Percentiles rank a stretch among this genome's conserved stretches.
These are phyloP conservation scores for Phialophora tarda DNA, from an alignment of 2,329 filamentous ascomycete species.

Conservation along the genomic window DNA sequence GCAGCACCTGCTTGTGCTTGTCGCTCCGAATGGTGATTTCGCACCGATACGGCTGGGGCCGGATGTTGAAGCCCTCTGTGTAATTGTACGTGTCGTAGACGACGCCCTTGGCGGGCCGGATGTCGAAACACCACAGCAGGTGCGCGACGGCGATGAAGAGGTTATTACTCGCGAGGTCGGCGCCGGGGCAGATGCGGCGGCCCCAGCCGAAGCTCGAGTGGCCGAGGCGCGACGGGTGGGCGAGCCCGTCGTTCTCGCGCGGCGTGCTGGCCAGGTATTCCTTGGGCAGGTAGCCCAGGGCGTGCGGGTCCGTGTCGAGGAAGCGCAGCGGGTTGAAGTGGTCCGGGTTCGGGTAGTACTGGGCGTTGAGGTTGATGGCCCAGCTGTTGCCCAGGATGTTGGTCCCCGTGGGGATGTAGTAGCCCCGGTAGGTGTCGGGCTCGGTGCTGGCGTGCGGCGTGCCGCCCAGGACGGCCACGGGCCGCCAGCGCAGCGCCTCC, in stretches of 20 bases:
- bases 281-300: slow-evolving; percentile 58
- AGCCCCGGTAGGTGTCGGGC: slow-evolving; percentile 46
- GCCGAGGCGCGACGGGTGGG: slow-evolving; percentile 37
- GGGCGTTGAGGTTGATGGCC: slow-evolving; percentile 59
- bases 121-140: slow-evolving; percentile 62
- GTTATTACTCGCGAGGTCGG: slow-evolving; percentile 41
- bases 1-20: slow-evolving; percentile 22
- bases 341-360: slow-evolving; percentile 58
- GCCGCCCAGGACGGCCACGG: slow-evolving; percentile 42
- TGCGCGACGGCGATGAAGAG: slow-evolving; percentile 62
- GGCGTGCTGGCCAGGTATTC: slow-evolving; percentile 58
- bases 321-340: slow-evolving; percentile 62
- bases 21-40: slow-evolving; percentile 31
- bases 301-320: slow-evolving; percentile 56
- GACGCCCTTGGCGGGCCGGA: slow-evolving; percentile 40
- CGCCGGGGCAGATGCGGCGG: slow-evolving; percentile 39
- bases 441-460: slow-evolving; percentile 37
- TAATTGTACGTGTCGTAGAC: slow-evolving; percentile 36
- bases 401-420: slow-evolving; percentile 56
- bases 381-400: slow-evolving; percentile 51
- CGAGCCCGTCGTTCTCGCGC: slow-evolving; percentile 41
- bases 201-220: slow-evolving; percentile 40
- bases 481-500: slow-evolving; percentile 54
- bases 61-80: slow-evolving; percentile 34
- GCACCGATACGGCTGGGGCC: slow-evolving; percentile 31